A percentile compares a stretch with the other conserved stretches of the same genome.
These are phyloP conservation scores for Gastrodia elata DNA, from an alignment of 106 monocot genomes.

Conservation along the genomic window DNA sequence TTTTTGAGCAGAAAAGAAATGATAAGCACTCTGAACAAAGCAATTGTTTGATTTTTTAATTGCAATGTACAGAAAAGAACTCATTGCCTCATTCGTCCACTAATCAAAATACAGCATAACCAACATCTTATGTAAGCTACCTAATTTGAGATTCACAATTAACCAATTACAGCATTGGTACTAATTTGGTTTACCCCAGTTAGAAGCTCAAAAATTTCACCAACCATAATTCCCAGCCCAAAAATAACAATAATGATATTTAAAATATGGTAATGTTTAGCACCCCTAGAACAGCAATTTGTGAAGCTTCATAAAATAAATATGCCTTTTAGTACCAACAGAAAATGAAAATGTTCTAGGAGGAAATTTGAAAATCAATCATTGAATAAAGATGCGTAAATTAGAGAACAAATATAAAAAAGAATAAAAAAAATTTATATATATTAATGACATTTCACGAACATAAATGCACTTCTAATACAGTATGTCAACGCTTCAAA, in stretches of 20 bases:
- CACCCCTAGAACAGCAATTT: neutral
- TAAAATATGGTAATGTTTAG: neutral
- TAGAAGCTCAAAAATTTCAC: neutral
- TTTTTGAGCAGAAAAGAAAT: too few species aligned
- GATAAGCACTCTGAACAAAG: neutral
- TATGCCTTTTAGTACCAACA: neutral
- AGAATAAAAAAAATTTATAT: too few species aligned
- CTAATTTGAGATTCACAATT: neutral
- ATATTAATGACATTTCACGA: too few species aligned
- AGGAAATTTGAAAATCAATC: too few species aligned
- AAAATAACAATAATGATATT: too few species aligned
- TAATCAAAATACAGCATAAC: neutral
- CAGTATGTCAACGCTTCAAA: too few species aligned
- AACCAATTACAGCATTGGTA: neutral
- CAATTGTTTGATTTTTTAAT: neutral
- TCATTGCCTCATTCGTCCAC: neutral
- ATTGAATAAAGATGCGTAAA: too few species aligned
- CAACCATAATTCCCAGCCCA: neutral
- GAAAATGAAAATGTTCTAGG: too few species aligned
- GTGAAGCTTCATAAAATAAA: neutral
- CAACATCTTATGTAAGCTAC: neutral
- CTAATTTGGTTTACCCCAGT: neutral
- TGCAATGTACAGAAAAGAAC: neutral
- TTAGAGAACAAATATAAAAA: too few species aligned
- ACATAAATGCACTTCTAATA: too few species aligned